Percentiles rank a stretch among this genome's conserved stretches.
phyloP scores from a whole-genome alignment of 129 eudicot genomes.

The Flaveria ramosissima region DNA sequence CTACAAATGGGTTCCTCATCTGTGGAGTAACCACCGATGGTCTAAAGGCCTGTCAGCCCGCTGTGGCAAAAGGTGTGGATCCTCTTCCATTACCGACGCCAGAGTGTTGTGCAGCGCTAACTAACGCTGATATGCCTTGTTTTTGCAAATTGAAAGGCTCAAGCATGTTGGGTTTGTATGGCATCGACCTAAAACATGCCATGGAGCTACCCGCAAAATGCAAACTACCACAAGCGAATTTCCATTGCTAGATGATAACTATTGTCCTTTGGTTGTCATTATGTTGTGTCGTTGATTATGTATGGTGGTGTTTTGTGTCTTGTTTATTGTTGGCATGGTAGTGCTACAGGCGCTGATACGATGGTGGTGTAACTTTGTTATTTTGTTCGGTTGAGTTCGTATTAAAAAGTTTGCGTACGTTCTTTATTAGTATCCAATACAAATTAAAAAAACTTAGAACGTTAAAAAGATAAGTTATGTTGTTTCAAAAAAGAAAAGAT shows the following conservation, averaged over 20 bases:
- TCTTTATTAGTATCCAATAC: background rate
- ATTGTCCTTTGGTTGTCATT: slow-evolving; percentile 10
- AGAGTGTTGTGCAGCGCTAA: slow-evolving; percentile 42
- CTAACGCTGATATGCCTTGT: slow-evolving; percentile 46
- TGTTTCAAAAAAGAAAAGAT: no score
- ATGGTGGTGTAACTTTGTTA: slow-evolving; percentile 24
- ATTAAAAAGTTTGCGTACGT: slow-evolving; percentile 15
- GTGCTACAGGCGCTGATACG: background rate
- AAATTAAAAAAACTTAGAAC: no score
- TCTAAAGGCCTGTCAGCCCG: slow-evolving; percentile 37
- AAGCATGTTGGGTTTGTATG: slow-evolving; percentile 28
- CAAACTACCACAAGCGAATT: slow-evolving; percentile 29
- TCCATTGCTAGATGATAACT: slow-evolving; percentile 29
- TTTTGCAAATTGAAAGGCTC: slow-evolving; percentile 50
- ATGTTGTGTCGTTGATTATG: slow-evolving; percentile 4
- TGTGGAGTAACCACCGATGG: slow-evolving; percentile 37
- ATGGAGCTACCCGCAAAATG: slow-evolving; percentile 48
- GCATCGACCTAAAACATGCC: slow-evolving; percentile 44
- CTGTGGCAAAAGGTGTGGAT: slow-evolving; percentile 37
- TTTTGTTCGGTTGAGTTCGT: slow-evolving; percentile 16
- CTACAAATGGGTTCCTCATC: slow-evolving; percentile 23
- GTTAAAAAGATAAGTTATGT: no score
- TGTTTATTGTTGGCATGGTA: slow-evolving; percentile 18
- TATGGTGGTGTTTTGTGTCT: slow-evolving; percentile 1
- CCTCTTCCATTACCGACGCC: slow-evolving; percentile 38